Percentiles rank a stretch among this genome's conserved stretches.
These are phyloP conservation scores for Solanum sitiens DNA, from an alignment of 257 asterid species.

Conservation along the genomic window DNA sequence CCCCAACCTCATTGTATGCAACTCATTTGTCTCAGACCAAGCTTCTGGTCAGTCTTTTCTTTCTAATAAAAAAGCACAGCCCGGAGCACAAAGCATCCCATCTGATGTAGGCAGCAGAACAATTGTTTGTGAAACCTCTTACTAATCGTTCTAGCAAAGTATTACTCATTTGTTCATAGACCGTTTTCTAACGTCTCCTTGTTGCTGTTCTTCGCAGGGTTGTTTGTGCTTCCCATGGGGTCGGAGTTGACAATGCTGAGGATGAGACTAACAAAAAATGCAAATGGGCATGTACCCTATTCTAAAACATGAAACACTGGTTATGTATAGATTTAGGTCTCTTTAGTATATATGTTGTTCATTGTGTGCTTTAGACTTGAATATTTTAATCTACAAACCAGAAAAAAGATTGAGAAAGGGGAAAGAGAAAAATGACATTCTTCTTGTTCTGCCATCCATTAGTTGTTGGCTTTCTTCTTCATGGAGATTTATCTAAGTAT, in stretches of 20 bases:
- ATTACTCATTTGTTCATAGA: not conserved
- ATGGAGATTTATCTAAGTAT: not conserved
- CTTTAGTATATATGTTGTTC: not conserved
- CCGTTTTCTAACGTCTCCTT: not conserved
- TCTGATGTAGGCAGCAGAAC: not conserved
- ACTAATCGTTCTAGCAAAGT: not conserved
- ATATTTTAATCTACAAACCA: not conserved
- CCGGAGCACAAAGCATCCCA: not conserved
- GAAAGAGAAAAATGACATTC: not conserved
- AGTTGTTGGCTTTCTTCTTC: not conserved
- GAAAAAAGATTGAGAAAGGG: not conserved
- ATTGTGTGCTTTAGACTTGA: not conserved
- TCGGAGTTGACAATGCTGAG: conserved; percentile 12
- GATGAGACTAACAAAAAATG: not conserved
- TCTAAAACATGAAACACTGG: not conserved
- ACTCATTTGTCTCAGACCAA: not conserved
- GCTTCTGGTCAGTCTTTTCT: not conserved
- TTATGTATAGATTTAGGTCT: not conserved
- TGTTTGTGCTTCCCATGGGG: conserved; percentile 55
- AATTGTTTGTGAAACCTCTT: not conserved
- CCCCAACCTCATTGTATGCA: not conserved
- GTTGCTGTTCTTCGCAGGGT: conserved; percentile 18
- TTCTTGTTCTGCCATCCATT: not conserved
- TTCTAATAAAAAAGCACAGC: not conserved
- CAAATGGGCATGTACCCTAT: conserved; percentile 6